phyloP scores from a whole-genome alignment of 306 rosid species.

The Abrus pulchellus region DNA sequence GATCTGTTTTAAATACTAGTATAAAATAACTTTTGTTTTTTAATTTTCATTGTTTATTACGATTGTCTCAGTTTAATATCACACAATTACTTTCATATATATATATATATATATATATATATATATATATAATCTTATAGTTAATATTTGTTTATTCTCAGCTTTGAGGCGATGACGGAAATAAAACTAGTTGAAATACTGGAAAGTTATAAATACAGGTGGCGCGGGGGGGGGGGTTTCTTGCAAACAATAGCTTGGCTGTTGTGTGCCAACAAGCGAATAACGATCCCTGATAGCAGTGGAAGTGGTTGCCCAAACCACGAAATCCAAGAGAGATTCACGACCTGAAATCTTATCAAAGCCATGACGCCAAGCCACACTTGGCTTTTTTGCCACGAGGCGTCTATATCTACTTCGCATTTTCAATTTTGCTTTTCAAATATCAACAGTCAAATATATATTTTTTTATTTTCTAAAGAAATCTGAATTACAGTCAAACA shows the following conservation, averaged over 20 bases:
- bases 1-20: not conserved
- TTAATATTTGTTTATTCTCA: too few species aligned
- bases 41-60: not conserved
- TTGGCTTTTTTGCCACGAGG: slow-evolving; percentile 33
- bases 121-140: too few species aligned
- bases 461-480: not conserved
- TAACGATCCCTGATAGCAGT: not conserved
- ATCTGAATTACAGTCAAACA: slow-evolving; percentile 2
- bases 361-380: slow-evolving; percentile 33
- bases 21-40: not conserved
- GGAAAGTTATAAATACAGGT: slow-evolving; percentile 18
- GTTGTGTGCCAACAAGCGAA: slow-evolving; percentile 32
- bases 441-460: slow-evolving; percentile 4
- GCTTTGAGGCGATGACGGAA: not conserved
- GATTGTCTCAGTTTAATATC: not conserved
- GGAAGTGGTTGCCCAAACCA: slow-evolving; percentile 43
- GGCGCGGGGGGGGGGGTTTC: slow-evolving; percentile 12
- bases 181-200: not conserved
- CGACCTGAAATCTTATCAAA: slow-evolving; percentile 33
- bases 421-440: not conserved
- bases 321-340: not conserved
- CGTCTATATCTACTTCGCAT: slow-evolving; percentile 19
- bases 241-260: not conserved
- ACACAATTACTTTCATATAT: too few species aligned
- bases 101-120: too few species aligned